Conservation (phyloP, 768 basidiomycete species). For the Rhodotorula babjevae region DNA sequence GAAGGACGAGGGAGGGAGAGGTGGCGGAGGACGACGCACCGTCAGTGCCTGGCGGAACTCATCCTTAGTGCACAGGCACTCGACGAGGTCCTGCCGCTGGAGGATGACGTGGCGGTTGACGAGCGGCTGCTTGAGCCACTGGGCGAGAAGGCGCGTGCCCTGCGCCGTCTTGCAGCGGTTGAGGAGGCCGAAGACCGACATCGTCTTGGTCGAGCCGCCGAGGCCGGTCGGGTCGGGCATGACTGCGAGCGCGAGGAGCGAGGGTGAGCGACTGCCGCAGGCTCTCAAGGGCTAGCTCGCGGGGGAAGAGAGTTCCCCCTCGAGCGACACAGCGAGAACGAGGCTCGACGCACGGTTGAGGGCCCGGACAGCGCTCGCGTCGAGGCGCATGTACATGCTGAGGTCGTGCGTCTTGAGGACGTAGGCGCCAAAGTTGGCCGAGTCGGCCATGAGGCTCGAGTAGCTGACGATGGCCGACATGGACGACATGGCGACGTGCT, state of each 20-base stretch:
- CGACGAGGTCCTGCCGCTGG: slow-evolving; percentile 79
- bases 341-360: slow-evolving; percentile 57
- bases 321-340: too few species aligned
- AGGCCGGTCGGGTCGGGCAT: slow-evolving; percentile 38
- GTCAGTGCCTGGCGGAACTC: slow-evolving; percentile 67
- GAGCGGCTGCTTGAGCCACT: slow-evolving; percentile 93
- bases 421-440: slow-evolving; percentile 73
- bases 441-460: slow-evolving; percentile 70
- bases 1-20: too few species aligned
- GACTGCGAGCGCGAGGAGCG: slow-evolving; percentile 3
- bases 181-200: slow-evolving; percentile 78
- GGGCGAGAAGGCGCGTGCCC: slow-evolving; percentile 76
- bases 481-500: slow-evolving; percentile 73
- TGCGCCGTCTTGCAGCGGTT: slow-evolving; percentile 97
- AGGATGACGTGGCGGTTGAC: slow-evolving; percentile 88
- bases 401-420: slow-evolving; percentile 81
- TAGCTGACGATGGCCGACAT: slow-evolving; percentile 76
- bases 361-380: slow-evolving; percentile 87
- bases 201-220: slow-evolving; percentile 67
- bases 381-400: slow-evolving; percentile 89
- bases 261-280: too few species aligned
- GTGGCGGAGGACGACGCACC: slow-evolving; percentile 49
- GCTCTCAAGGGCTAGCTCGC: too few species aligned
- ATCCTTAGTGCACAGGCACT: slow-evolving; percentile 74
- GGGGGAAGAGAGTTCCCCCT: too few species aligned